Percentiles rank a stretch among this genome's conserved stretches.
Evolutionary conservation across 1,139 yeast genomes (phyloP).

Genomic region (Saccharomycopsis phalli): DNA sequence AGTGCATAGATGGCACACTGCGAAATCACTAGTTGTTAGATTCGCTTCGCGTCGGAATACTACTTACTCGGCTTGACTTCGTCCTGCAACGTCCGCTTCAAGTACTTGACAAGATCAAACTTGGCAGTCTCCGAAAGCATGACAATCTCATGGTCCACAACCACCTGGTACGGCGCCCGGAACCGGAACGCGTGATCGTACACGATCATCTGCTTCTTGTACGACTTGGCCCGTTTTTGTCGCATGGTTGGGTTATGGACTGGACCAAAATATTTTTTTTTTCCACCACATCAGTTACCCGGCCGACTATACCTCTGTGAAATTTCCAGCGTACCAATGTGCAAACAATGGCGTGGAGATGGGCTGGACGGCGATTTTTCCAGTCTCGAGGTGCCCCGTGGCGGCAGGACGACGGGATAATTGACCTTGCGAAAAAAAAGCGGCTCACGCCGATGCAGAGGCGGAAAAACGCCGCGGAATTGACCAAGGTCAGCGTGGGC

Average conservation of each 20-base stretch:
- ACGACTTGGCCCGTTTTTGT: slow-evolving; percentile 90
- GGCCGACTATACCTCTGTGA: neutral
- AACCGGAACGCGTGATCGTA: slow-evolving; percentile 81
- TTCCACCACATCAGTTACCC: neutral
- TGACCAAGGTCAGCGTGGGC: slow-evolving; percentile 23
- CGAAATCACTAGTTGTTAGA: slow-evolving; percentile 52
- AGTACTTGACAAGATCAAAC: slow-evolving; percentile 68
- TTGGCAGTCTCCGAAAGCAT: slow-evolving; percentile 55
- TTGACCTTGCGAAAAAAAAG: neutral
- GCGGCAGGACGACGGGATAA: neutral
- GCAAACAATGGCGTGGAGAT: neutral
- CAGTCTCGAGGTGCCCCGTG: neutral
- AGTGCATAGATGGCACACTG: slow-evolving; percentile 91
- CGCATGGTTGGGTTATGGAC: slow-evolving; percentile 45
- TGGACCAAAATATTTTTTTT: neutral
- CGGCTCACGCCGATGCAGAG: slow-evolving; percentile 15
- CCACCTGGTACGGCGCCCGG: slow-evolving; percentile 86
- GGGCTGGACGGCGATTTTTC: neutral
- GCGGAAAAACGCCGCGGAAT: slow-evolving; percentile 20
- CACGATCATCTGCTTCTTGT: slow-evolving; percentile 84
- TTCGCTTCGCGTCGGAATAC: neutral
- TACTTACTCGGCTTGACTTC: slow-evolving; percentile 62
- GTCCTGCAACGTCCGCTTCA: slow-evolving; percentile 73
- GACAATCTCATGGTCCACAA: slow-evolving; percentile 75
- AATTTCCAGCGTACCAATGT: neutral